Base-by-base conservation (phyloP, 331 rosid species). In the Acacia concinna region DNA sequence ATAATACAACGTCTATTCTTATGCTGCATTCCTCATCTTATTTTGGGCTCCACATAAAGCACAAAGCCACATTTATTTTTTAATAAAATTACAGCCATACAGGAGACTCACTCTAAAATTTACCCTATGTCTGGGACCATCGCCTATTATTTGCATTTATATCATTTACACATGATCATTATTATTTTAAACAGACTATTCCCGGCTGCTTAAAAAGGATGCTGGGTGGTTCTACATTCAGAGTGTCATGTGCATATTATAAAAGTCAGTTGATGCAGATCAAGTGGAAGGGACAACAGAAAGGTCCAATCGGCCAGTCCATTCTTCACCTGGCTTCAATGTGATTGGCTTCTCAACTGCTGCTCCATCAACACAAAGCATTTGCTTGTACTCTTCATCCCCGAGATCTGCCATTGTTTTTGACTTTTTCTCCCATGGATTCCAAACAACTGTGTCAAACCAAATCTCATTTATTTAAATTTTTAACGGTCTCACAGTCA, bases 321-420 rank as follows among this genome's bases (percentile, higher is more conserved):
- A 96, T 86, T 96, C 99, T 85, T 96, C 94, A 23, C 94, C 93
- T 12, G 92, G 93, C 84, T 91, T 91, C 84, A 96, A 69, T 27
- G 74, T 84, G 77, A 96, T 91, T 1, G 94, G 90, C 14, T 90
- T 91, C 83, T 88, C 98, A 67, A 96, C 68, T 54, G 94, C 90
- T 49, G 99, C 97, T n/a, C 92, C 94, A 72, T 92, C 95, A 44
- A 96, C 91, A 18, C 99, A 93, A 0, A 93, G 84, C 97, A 91
- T 96, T 13, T 88, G 90, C 80, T 90, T 90, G 87, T 93, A 93
- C 82, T 96, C 99, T 77, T 93, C 97, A 59, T 96, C 96, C 63
- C 98, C 97, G 0, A 96, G 85, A 88, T 96, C 99, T 0, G 10
- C 81, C 8, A 91, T 82, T 11, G 89, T 27, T 85, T 88, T 93